phyloP scores from a whole-genome alignment of 1,284 basidiomycete genomes.

The Ceratobasidium sp. region DNA sequence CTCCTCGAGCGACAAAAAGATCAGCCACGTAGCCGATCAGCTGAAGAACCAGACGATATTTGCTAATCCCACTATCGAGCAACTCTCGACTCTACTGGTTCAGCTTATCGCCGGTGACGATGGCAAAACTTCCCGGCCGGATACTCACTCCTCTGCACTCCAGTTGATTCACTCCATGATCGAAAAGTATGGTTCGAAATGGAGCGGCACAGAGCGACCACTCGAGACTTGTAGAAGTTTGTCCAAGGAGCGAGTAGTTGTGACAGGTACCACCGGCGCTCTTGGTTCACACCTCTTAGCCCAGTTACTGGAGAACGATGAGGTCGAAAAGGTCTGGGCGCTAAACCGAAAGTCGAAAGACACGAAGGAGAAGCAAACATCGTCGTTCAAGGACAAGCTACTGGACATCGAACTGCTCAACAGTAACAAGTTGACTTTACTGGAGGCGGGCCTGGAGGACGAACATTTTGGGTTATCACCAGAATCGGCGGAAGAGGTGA shows the following conservation, averaged over 20 bases:
- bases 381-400: slow-evolving; percentile 31
- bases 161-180: slow-evolving; percentile 6
- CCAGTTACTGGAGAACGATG: slow-evolving; percentile 50
- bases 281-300: slow-evolving; percentile 56
- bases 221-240: not conserved
- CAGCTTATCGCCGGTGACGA: not conserved
- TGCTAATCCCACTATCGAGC: slow-evolving; percentile 11
- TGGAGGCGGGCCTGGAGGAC: slow-evolving; percentile 9
- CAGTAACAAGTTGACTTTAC: slow-evolving; percentile 7
- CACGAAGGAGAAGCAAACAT: slow-evolving; percentile 49
- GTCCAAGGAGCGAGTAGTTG: slow-evolving; percentile 50
- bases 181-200: slow-evolving; percentile 1
- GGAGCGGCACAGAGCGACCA: not conserved
- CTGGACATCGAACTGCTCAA: not conserved
- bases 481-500: slow-evolving; percentile 37
- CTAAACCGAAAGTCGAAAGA: slow-evolving; percentile 48
- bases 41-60: slow-evolving; percentile 34
- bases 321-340: slow-evolving; percentile 44
- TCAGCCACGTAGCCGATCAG: not conserved
- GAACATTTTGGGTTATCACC: not conserved
- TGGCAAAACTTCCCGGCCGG: not conserved
- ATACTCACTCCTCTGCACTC: not conserved
- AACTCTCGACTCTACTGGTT: not conserved
- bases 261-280: slow-evolving; percentile 59
- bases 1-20: not conserved